These are phyloP conservation scores for Beauveria rudraprayagi DNA, from an alignment of 2,329 filamentous ascomycete genomes.

Conservation along the genomic window DNA sequence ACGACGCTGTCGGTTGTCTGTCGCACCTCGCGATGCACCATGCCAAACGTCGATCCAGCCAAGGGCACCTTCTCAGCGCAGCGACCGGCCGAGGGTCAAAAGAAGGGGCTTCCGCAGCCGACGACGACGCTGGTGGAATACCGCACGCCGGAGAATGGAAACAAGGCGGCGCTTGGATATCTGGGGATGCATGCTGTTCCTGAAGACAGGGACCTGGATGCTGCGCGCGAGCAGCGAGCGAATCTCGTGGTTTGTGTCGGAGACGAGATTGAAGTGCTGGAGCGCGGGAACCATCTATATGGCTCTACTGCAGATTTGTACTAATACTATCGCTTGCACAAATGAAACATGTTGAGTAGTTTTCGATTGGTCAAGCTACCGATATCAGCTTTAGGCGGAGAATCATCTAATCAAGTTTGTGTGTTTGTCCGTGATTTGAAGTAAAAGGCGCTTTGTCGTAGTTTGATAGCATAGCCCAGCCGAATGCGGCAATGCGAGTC, in stretches of 20 bases:
- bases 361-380: no score
- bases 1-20: conserved; percentile 15
- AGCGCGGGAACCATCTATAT: conserved; percentile 20
- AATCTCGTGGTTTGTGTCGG: conserved; percentile 18
- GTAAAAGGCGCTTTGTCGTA: no score
- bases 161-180: conserved; percentile 20
- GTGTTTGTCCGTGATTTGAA: no score
- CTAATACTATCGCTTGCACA: not conserved
- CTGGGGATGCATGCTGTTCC: conserved; percentile 25
- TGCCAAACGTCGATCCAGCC: conserved; percentile 15
- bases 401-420: no score
- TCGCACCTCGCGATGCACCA: conserved; percentile 15
- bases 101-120: conserved; percentile 20
- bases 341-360: no score
- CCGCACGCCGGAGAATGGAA: conserved; percentile 20
- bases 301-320: conserved; percentile 21
- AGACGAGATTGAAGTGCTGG: conserved; percentile 22
- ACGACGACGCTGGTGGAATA: conserved; percentile 18
- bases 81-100: not conserved
- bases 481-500: no score
- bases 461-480: no score
- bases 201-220: conserved; percentile 14
- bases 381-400: no score
- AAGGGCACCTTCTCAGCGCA: conserved; percentile 9
- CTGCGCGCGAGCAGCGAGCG: conserved; percentile 3